Conservation (phyloP, 805 yeast genomes). For the Hyphopichia homilentoma region DNA sequence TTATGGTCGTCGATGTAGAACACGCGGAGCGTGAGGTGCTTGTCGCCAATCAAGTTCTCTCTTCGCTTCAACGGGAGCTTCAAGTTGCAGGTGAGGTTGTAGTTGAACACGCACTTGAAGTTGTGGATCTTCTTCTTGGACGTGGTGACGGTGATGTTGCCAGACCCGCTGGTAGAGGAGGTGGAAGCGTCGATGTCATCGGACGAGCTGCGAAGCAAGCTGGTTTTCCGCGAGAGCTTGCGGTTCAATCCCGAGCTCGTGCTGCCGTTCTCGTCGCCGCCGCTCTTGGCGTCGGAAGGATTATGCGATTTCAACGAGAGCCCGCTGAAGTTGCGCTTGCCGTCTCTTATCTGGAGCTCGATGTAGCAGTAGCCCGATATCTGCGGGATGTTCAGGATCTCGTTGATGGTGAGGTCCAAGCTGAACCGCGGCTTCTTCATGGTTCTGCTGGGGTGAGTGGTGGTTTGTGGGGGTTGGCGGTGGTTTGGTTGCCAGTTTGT, state of each 20-base stretch:
- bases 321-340: slow-evolving; percentile 18
- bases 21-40: slow-evolving; percentile 37
- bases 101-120: slow-evolving; percentile 38
- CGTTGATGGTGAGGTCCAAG: slow-evolving; percentile 56
- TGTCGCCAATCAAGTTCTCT: slow-evolving; percentile 38
- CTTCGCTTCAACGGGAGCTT: slow-evolving; percentile 38
- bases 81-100: slow-evolving; percentile 30
- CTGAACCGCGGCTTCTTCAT: slow-evolving; percentile 58
- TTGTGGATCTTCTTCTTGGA: slow-evolving; percentile 30
- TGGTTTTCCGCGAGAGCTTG: not conserved
- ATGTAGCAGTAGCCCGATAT: slow-evolving; percentile 64
- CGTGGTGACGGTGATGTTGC: slow-evolving; percentile 27
- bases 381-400: slow-evolving; percentile 82
- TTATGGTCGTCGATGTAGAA: slow-evolving; percentile 32
- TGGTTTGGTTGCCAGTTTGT: too few species aligned
- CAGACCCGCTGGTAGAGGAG: slow-evolving; percentile 4
- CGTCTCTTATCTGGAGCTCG: slow-evolving; percentile 59
- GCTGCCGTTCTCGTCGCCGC: too few species aligned
- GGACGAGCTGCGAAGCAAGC: too few species aligned
- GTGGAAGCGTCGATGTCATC: slow-evolving; percentile 1
- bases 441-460: not conserved
- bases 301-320: too few species aligned
- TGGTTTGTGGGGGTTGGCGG: not conserved
- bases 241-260: not conserved
- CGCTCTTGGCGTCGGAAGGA: not conserved